Conservation (phyloP, 441 rosid species). For the Populus hybrid region DNA sequence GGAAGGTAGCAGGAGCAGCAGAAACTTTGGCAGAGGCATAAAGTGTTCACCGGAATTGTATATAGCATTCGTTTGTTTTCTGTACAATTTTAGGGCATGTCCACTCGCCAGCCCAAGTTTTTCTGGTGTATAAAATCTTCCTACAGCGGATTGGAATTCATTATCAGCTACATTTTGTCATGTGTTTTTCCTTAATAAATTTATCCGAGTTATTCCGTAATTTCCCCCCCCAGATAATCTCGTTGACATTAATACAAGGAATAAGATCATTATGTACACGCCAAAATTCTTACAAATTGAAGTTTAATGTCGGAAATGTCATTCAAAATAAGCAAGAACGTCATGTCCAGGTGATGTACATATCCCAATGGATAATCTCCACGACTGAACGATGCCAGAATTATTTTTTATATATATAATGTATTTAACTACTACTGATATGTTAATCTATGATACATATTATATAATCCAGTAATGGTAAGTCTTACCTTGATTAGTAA, state of each 20-base stretch:
- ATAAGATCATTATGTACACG: neutral
- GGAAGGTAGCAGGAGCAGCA: constrained; percentile 21
- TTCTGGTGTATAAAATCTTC: neutral
- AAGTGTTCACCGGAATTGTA: neutral
- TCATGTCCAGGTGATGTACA: neutral
- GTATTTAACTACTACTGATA: too few species aligned
- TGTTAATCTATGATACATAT: neutral
- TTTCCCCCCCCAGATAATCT: neutral
- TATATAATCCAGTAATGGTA: neutral
- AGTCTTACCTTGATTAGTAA: too few species aligned
- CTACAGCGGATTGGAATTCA: neutral
- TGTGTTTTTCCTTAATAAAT: neutral
- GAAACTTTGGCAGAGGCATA: constrained; percentile 24
- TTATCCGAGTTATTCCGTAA: neutral
- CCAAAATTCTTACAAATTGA: neutral
- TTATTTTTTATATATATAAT: too few species aligned
- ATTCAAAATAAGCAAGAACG: neutral
- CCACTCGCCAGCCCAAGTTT: neutral
- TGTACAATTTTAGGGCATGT: neutral
- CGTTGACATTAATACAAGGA: neutral
- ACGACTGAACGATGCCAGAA: neutral
- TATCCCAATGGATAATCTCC: neutral
- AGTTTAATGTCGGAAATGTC: neutral
- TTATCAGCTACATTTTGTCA: neutral
- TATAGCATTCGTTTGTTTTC: neutral